These are phyloP conservation scores for Aspergillus piperis DNA, from an alignment of 2,329 filamentous ascomycete species.

Conservation along the genomic window DNA sequence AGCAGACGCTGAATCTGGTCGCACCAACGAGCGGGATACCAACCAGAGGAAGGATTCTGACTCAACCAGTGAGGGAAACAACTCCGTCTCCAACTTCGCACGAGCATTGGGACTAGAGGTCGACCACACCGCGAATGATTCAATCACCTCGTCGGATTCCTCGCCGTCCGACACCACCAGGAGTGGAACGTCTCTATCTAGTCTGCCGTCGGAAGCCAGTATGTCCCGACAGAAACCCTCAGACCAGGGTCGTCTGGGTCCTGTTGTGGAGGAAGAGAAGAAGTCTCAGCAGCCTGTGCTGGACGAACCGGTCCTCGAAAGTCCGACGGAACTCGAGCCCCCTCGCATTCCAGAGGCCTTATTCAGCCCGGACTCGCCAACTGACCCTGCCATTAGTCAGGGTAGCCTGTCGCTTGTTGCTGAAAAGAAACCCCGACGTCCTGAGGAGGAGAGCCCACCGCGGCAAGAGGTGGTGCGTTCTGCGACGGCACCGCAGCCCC, in stretches of 20 bases:
- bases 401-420: constrained; percentile 42
- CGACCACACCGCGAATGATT: constrained; percentile 66
- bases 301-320: constrained; percentile 39
- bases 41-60: constrained; percentile 30
- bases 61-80: constrained; percentile 32
- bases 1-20: constrained; percentile 15
- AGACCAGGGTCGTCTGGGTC: constrained; percentile 49
- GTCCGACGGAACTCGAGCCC: constrained; percentile 29
- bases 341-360: constrained; percentile 34
- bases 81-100: constrained; percentile 44
- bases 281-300: constrained; percentile 20
- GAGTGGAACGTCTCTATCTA: constrained; percentile 64
- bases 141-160: constrained; percentile 66
- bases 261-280: constrained; percentile 59
- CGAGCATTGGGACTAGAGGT: constrained; percentile 52
- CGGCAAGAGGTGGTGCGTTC: constrained; percentile 18
- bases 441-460: constrained; percentile 8
- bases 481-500: constrained; percentile 38
- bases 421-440: constrained; percentile 18
- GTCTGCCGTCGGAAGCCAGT: constrained; percentile 50
- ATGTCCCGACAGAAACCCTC: constrained; percentile 32
- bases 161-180: constrained; percentile 60
- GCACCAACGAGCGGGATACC: constrained; percentile 9
- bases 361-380: constrained; percentile 49
- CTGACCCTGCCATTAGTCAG: constrained; percentile 48